phyloP scores from a whole-genome alignment of 208 protist species.

The Trichomonas tenax region DNA sequence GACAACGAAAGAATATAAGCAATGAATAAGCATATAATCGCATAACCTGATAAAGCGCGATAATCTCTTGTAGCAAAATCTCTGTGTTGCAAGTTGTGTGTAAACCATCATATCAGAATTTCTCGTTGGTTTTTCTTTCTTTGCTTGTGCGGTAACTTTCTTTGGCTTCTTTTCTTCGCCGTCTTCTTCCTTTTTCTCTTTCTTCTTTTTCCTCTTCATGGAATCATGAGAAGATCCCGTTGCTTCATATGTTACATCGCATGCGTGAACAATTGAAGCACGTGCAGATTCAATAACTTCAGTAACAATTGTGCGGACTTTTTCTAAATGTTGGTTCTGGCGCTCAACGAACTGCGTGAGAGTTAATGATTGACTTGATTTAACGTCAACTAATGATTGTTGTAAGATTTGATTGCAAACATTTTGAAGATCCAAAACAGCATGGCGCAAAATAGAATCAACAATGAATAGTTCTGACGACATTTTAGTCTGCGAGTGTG shows the following conservation, averaged over 20 bases:
- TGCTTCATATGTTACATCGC: not conserved
- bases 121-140: not conserved
- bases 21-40: slow-evolving; percentile 5
- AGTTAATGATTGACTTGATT: not conserved
- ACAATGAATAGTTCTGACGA: not conserved
- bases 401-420: not conserved
- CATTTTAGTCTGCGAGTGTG: not conserved
- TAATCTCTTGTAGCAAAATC: not conserved
- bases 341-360: not conserved
- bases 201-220: not conserved
- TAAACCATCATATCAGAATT: slow-evolving; percentile 1
- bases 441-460: not conserved
- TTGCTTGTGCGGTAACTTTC: not conserved
- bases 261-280: not conserved
- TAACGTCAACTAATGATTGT: not conserved
- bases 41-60: not conserved
- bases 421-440: not conserved
- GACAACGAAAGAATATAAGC: not conserved
- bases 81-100: slow-evolving; percentile 8
- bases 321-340: not conserved
- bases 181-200: not conserved
- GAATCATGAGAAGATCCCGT: not conserved
- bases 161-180: not conserved
- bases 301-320: not conserved
- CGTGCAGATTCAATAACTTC: not conserved